Conservation (phyloP, 208 protist species). For the Crithidia sp. region DNA sequence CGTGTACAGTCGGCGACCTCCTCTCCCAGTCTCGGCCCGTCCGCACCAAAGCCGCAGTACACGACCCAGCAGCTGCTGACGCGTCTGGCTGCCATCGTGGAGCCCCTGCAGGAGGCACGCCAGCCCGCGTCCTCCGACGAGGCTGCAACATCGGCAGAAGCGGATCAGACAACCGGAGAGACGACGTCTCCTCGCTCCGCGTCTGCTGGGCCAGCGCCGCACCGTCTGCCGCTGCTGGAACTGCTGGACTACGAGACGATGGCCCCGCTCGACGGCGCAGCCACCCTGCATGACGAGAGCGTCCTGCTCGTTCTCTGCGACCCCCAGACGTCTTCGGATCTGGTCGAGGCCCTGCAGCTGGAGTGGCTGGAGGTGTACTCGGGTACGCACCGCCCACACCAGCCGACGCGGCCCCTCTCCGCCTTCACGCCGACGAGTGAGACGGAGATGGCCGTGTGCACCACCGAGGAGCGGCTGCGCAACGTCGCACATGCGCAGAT, state of each 20-base stretch:
- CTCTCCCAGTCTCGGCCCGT: constrained; percentile 13
- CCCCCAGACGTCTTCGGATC: constrained; percentile 9
- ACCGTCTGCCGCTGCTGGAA: constrained; percentile 18
- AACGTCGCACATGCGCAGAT: constrained; percentile 28
- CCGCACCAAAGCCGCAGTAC: not conserved
- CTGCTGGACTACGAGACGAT: constrained; percentile 27
- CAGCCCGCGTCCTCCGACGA: not conserved
- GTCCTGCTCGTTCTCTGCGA: constrained; percentile 34
- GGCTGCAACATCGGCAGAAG: not conserved
- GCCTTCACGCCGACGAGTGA: not conserved
- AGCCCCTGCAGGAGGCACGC: not conserved
- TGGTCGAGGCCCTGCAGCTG: constrained; percentile 37
- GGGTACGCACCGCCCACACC: constrained; percentile 18
- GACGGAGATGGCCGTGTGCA: constrained; percentile 36
- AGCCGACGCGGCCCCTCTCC: not conserved
- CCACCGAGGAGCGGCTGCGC: constrained; percentile 33
- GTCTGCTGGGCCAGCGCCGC: not conserved
- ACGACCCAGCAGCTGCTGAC: constrained; percentile 26
- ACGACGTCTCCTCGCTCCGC: not conserved
- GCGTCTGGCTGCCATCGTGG: constrained; percentile 6
- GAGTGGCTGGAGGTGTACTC: constrained; percentile 37
- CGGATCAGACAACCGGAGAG: not conserved
- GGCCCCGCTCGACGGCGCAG: constrained; percentile 18
- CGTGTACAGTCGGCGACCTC: constrained; percentile 16
- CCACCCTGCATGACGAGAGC: constrained; percentile 19